phyloP scores from a whole-genome alignment of 2,329 filamentous ascomycete species.

The Rutstroemia sp. region DNA sequence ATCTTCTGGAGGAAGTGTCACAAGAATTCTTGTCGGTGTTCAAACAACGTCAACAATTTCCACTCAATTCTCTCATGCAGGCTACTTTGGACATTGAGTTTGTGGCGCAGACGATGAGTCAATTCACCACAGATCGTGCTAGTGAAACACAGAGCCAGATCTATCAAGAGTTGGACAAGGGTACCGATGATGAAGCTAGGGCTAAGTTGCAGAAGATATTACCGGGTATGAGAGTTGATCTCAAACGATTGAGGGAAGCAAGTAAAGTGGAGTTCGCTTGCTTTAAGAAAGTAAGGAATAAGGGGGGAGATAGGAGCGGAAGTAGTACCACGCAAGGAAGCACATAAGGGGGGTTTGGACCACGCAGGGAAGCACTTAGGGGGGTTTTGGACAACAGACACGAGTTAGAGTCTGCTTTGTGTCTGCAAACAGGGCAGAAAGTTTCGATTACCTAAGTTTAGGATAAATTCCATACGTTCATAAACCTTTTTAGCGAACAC shows the following conservation, averaged over 20 bases:
- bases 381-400: background rate
- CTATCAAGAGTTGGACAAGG: conserved; percentile 81
- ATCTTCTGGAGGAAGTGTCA: conserved; percentile 77
- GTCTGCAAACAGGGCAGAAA: no score
- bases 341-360: background rate
- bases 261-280: conserved; percentile 85
- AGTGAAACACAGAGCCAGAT: conserved; percentile 80
- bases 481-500: no score
- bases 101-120: conserved; percentile 82
- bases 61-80: conserved; percentile 82
- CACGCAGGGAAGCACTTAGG: background rate
- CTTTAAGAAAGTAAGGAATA: conserved; percentile 51
- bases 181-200: conserved; percentile 82
- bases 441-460: no score
- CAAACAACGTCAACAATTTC: conserved; percentile 56
- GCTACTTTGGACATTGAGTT: conserved; percentile 97
- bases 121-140: conserved; percentile 80
- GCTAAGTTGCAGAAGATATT: conserved; percentile 76
- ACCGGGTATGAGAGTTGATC: conserved; percentile 76
- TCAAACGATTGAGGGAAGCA: conserved; percentile 77
- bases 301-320: conserved; percentile 2
- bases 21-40: conserved; percentile 77
- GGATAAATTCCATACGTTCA: no score
- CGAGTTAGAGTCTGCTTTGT: no score
- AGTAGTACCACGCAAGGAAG: background rate